phyloP scores from a whole-genome alignment of 2,329 filamentous ascomycete species.

The Neofusicoccum cordaticola region DNA sequence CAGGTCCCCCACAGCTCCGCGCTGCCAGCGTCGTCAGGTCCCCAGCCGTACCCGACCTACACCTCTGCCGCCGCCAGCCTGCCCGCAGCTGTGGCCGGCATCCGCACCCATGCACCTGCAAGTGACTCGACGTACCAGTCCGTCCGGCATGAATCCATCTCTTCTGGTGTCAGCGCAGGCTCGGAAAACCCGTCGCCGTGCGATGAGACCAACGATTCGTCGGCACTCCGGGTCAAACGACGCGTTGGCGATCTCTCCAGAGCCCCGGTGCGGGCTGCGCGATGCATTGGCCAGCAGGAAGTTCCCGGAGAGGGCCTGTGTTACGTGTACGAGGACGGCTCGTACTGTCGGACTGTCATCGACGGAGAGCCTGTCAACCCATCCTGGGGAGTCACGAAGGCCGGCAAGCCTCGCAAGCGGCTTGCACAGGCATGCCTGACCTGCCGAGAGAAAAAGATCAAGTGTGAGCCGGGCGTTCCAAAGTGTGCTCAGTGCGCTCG shows the following conservation, averaged over 20 bases:
- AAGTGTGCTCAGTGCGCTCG: conserved; percentile 92
- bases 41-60: conserved; percentile 25
- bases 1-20: conserved; percentile 32
- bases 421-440: conserved; percentile 90
- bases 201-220: conserved; percentile 31
- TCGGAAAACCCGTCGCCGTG: conserved; percentile 27
- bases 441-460: conserved; percentile 96
- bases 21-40: conserved; percentile 26
- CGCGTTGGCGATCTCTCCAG: conserved; percentile 33
- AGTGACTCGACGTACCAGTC: conserved; percentile 23
- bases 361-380: conserved; percentile 86
- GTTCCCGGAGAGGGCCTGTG: conserved; percentile 77
- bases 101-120: conserved; percentile 21
- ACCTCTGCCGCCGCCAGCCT: conserved; percentile 17
- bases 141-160: conserved; percentile 27
- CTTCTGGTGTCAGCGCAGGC: conserved; percentile 22
- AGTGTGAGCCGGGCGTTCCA: conserved; percentile 84
- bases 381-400: conserved; percentile 91
- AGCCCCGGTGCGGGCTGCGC: conserved; percentile 32
- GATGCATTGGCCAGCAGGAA: conserved; percentile 46
- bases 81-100: conserved; percentile 21
- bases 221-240: conserved; percentile 29
- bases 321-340: conserved; percentile 83
- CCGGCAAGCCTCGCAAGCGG: conserved; percentile 86
- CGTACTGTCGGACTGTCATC: conserved; percentile 76